Evolutionary conservation across 2,329 filamentous ascomycete species (phyloP), one percentile per base, ranked within the genome.

Genomic region (Neonectria neomacrospora): DNA sequence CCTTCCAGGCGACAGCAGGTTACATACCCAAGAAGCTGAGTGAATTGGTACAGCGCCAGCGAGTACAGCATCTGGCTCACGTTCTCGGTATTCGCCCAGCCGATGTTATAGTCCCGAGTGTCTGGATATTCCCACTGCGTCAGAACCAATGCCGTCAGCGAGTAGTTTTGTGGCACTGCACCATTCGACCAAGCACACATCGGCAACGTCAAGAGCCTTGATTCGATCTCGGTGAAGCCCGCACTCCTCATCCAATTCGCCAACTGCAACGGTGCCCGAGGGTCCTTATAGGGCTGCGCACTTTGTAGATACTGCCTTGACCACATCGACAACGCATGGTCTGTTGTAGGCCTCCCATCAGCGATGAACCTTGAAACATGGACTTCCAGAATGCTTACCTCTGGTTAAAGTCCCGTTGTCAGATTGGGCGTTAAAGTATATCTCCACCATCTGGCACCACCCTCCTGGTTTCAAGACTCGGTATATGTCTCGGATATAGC

Each of bases 391-490:
- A 37, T 20, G 51, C 83, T 76, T 73, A 85, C 88, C 83, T 54
- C 89, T 84, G 11, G 87, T 89, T 70, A 96, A 80, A n/a, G 87
- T 88, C 5, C 93, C 93, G 71, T 92, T 96, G 70, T 95, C 89
- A 1, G 93, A 97, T 76, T 97, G 94, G 26, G 92, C 89, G 67
- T 93, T 93, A 76, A 90, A 90, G 73, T 96, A 93, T 71, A 94
- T 86, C 74, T 97, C 94, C n/a, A 92, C 87, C 85, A 97, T 90
- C 74, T 97, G 93, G 63, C 91, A 86, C 93, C 93, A 97, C 1
- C 94, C 94, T 2, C 90, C 91, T 6, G 89, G 90, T 54, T 88
- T 90, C 66, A 94, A 80, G 10, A 93, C 85, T 22, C 87, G 84
- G 67, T 88, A 86, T 64, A 97, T 91, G 70, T 97, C 94, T 69